Conservation (phyloP, 83 land plant genomes). For the Picea engelmannii region DNA sequence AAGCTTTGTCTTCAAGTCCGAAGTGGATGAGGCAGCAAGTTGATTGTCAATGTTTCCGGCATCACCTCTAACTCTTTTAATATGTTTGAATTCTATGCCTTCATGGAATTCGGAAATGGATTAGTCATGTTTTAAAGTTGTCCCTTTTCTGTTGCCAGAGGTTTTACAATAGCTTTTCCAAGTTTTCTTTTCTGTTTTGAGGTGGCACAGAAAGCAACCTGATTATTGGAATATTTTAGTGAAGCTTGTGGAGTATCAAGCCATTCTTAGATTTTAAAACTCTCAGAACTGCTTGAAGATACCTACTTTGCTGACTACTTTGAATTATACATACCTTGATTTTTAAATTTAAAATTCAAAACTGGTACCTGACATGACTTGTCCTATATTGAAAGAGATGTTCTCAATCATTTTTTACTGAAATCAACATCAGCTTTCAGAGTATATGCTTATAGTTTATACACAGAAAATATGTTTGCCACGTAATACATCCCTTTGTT, state of each 20-base stretch:
- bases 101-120: too few species aligned
- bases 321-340: background rate
- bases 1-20: constrained; percentile 35
- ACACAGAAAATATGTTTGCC: background rate
- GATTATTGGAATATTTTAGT: background rate
- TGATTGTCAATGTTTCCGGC: background rate
- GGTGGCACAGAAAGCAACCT: background rate
- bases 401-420: background rate
- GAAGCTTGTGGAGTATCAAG: background rate
- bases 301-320: background rate
- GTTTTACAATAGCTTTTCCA: background rate
- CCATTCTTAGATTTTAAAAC: background rate
- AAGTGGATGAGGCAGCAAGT: constrained; percentile 25
- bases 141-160: background rate
- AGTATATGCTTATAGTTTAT: background rate
- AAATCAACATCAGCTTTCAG: background rate
- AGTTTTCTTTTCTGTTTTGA: background rate
- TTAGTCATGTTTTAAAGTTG: background rate
- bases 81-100: background rate
- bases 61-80: background rate
- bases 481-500: background rate
- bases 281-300: background rate
- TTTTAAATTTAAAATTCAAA: background rate
- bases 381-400: background rate
- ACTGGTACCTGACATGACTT: background rate